Evolutionary conservation across 2,329 filamentous ascomycete genomes (phyloP).

Genomic region (Curvularia sp.): DNA sequence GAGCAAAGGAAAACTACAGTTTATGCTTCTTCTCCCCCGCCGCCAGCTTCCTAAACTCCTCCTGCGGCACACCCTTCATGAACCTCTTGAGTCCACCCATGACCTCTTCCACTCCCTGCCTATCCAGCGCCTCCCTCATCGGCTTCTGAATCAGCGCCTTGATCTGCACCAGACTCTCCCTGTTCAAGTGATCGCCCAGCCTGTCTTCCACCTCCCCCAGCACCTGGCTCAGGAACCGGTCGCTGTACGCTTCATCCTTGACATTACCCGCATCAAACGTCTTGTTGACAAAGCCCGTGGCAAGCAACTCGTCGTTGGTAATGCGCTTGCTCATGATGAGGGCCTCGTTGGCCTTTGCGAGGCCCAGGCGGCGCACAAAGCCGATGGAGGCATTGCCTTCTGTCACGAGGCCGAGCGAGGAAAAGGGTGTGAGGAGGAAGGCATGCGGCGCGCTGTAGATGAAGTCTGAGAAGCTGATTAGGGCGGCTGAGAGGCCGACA

Average conservation of each 20-base stretch:
- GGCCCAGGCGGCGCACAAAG: conserved; percentile 80
- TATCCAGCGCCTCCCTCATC: conserved; percentile 74
- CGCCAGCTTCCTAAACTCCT: conserved; percentile 86
- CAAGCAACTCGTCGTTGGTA: conserved; percentile 73
- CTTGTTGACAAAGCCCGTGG: conserved; percentile 84
- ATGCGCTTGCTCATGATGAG: conserved; percentile 89
- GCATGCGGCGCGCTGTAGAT: conserved; percentile 81
- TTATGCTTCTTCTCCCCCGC: conserved; percentile 94
- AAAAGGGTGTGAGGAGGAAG: conserved; percentile 91
- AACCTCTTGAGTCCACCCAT: conserved; percentile 87
- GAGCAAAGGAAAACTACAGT: conserved; percentile 60
- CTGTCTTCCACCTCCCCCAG: conserved; percentile 80
- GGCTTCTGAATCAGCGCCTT: conserved; percentile 82
- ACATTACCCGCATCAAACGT: conserved; percentile 68
- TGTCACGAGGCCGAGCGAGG: conserved; percentile 84
- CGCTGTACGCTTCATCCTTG: conserved; percentile 61
- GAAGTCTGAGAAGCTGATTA: conserved; percentile 87
- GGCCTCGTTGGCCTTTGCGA: conserved; percentile 86
- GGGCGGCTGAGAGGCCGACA: conserved; percentile 84
- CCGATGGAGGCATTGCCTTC: conserved; percentile 84
- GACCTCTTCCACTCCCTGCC: conserved; percentile 81
- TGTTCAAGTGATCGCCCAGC: conserved; percentile 79
- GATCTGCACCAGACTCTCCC: conserved; percentile 79
- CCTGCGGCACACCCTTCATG: conserved; percentile 78
- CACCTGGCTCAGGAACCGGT: conserved; percentile 74